Conservation (phyloP, 2,329 filamentous ascomycete species). For the Huntiella moniliformis region DNA sequence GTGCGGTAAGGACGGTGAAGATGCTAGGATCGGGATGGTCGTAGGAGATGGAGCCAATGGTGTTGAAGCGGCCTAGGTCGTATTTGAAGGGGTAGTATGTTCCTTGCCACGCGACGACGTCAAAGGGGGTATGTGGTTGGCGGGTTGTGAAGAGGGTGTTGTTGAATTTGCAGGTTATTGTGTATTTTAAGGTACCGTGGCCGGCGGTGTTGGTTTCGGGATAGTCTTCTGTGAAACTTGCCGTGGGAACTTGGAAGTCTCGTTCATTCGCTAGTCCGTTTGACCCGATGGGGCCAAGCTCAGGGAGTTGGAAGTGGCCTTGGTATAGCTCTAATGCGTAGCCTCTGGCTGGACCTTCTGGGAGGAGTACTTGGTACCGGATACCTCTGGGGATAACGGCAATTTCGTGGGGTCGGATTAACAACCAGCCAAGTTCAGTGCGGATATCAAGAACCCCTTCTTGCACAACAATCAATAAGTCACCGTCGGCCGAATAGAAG, state of each 20-base stretch:
- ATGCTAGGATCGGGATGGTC: conserved; percentile 67
- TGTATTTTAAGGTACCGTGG: conserved; percentile 20
- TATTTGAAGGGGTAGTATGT: conserved; percentile 71
- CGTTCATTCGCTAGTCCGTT: conserved; percentile 49
- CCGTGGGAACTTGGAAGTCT: conserved; percentile 54
- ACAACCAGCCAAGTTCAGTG: conserved; percentile 50
- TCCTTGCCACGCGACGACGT: conserved; percentile 66
- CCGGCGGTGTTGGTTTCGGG: conserved; percentile 18
- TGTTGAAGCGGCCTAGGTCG: conserved; percentile 59
- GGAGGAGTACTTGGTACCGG: conserved; percentile 46
- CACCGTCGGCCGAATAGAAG: conserved; percentile 67
- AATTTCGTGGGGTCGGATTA: conserved; percentile 55
- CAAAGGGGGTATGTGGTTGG: conserved; percentile 56
- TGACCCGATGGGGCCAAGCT: conserved; percentile 49
- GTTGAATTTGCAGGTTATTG: conserved; percentile 45
- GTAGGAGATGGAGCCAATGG: conserved; percentile 52
- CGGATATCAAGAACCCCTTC: conserved; percentile 51
- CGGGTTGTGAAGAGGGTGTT: conserved; percentile 45
- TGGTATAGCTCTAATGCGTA: conserved; percentile 55
- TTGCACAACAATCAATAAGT: conserved; percentile 54
- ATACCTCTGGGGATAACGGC: conserved; percentile 51
- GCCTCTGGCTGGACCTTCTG: conserved; percentile 39
- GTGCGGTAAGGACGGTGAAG: conserved; percentile 52
- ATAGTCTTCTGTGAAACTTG: conserved; percentile 41
- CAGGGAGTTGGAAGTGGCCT: conserved; percentile 46